Conservation (phyloP, 805 yeast genomes). For the Lipomyces sp. region DNA sequence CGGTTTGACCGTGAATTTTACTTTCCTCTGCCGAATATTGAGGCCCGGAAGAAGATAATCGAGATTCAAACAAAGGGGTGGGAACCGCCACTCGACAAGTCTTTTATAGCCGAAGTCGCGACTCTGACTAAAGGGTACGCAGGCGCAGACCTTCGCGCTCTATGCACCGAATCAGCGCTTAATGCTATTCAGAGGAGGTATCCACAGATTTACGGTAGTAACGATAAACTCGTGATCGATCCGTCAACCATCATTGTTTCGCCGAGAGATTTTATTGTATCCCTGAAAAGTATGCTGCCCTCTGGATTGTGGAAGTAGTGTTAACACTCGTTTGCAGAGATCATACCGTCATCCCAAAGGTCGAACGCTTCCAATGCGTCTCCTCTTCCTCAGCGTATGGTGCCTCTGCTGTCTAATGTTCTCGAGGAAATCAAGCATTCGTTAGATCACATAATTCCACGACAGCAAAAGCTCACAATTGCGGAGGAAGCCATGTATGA, state of each 20-base stretch:
- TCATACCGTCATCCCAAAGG: slow-evolving; percentile 90
- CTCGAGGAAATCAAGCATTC: slow-evolving; percentile 53
- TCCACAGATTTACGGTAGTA: slow-evolving; percentile 86
- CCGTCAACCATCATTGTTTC: slow-evolving; percentile 72
- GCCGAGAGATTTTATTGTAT: slow-evolving; percentile 83
- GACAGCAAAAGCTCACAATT: slow-evolving; percentile 55
- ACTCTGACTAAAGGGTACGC: slow-evolving; percentile 92
- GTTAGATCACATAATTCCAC: slow-evolving; percentile 67
- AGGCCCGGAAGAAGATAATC: slow-evolving; percentile 78
- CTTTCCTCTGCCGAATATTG: slow-evolving; percentile 86
- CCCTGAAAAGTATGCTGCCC: slow-evolving; percentile 58
- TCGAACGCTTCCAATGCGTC: slow-evolving; percentile 73
- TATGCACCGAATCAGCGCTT: slow-evolving; percentile 94
- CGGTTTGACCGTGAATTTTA: slow-evolving; percentile 96
- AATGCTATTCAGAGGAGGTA: slow-evolving; percentile 87
- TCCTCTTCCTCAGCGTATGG: slow-evolving; percentile 76
- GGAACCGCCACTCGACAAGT: slow-evolving; percentile 69
- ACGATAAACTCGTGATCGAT: slow-evolving; percentile 73
- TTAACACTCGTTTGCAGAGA: slow-evolving; percentile 46
- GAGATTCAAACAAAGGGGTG: slow-evolving; percentile 87
- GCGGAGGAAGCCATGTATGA: slow-evolving; percentile 75
- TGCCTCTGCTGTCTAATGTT: slow-evolving; percentile 63
- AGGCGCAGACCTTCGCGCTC: slow-evolving; percentile 93
- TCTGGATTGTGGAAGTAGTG: background rate
- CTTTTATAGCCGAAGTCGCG: slow-evolving; percentile 70